Conservation (phyloP, 1,284 basidiomycete species). For the Phellopilus nigrolimitatus region DNA sequence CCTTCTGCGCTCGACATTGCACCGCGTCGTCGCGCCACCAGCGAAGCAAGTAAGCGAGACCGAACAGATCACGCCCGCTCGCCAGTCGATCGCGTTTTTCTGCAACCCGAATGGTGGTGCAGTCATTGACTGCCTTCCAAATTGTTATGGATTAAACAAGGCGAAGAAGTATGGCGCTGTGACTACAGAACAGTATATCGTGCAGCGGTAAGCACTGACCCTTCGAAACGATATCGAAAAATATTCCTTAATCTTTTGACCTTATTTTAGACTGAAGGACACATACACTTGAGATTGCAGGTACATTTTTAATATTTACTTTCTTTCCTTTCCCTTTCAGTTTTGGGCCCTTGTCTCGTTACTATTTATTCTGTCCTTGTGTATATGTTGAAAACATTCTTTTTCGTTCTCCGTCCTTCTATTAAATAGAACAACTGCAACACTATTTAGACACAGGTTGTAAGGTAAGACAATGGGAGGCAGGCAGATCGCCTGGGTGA, state of each 20-base stretch:
- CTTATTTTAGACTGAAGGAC: constrained; percentile 4
- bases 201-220: constrained; percentile 57
- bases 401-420: background rate
- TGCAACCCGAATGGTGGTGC: constrained; percentile 77
- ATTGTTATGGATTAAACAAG: constrained; percentile 46
- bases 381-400: too few relatives aligned
- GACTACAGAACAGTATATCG: constrained; percentile 74
- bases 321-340: too few relatives aligned
- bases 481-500: constrained; percentile 5
- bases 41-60: constrained; percentile 42
- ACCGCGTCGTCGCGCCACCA: constrained; percentile 75
- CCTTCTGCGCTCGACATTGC: constrained; percentile 71
- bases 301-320: background rate
- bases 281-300: background rate
- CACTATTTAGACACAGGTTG: background rate
- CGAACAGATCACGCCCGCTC: constrained; percentile 53
- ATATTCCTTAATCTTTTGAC: background rate
- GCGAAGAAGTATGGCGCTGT: constrained; percentile 60
- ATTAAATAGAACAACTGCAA: constrained; percentile 7
- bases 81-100: constrained; percentile 85
- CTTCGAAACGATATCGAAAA: too few relatives aligned
- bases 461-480: background rate
- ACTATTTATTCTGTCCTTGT: too few relatives aligned
- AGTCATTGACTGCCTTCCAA: constrained; percentile 69
- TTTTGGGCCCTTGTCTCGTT: too few relatives aligned